A percentile compares a stretch with the other conserved stretches of the same genome.
These are phyloP conservation scores for Mycena chlorophos DNA, from an alignment of 768 basidiomycete species.

Conservation along the genomic window DNA sequence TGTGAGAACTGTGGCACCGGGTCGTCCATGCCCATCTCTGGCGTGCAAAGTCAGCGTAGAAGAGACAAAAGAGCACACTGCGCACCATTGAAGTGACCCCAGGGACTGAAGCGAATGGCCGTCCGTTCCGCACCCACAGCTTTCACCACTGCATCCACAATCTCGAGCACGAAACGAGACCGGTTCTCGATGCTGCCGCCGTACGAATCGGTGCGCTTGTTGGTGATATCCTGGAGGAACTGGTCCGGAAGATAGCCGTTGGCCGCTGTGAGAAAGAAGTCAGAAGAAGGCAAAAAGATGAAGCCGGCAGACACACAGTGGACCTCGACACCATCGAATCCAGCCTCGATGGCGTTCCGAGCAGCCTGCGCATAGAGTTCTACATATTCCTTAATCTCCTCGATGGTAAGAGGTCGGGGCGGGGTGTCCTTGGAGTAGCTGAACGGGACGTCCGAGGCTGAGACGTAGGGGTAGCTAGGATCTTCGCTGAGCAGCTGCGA, in stretches of 20 bases:
- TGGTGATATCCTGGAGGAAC: conserved; percentile 42
- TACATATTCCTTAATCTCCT: conserved; percentile 40
- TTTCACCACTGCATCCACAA: conserved; percentile 39
- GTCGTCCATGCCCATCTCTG: conserved; percentile 43
- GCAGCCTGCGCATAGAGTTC: conserved; percentile 44
- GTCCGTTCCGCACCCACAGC: conserved; percentile 45
- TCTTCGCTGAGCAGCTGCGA: conserved; percentile 21
- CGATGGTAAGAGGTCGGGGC: conserved; percentile 34
- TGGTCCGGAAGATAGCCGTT: conserved; percentile 41
- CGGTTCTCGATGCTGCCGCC: conserved; percentile 54
- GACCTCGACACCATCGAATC: too few relatives aligned
- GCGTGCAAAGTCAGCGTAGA: background rate
- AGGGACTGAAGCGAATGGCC: conserved; percentile 47
- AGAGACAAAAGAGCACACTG: conserved; percentile 25
- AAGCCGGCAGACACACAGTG: conserved; percentile 19
- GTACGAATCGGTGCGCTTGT: conserved; percentile 51
- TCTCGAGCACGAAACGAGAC: conserved; percentile 44
- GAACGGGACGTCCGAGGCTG: conserved; percentile 25
- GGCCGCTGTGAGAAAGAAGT: conserved; percentile 15
- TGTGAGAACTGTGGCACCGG: conserved; percentile 47
- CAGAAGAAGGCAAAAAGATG: background rate
- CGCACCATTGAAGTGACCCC: conserved; percentile 31
- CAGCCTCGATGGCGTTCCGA: conserved; percentile 42
- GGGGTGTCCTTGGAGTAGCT: background rate
- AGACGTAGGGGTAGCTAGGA: conserved; percentile 25